phyloP scores from a whole-genome alignment of 768 basidiomycete genomes.

The Rhizopogon vesiculosus region DNA sequence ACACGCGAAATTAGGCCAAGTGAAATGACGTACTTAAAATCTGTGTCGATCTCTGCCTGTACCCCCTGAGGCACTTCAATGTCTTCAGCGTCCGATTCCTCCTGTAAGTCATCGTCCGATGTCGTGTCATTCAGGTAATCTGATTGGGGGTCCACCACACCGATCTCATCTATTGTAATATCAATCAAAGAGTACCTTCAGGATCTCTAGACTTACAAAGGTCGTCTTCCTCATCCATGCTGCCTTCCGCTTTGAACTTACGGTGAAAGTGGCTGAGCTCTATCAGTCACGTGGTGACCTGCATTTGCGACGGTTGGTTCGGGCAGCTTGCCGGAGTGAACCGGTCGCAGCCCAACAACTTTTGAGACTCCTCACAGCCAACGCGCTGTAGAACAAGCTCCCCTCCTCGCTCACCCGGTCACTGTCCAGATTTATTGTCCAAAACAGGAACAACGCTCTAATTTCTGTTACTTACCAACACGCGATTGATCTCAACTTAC shows the following conservation, averaged over 20 bases:
- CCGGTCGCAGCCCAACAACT: too few species aligned
- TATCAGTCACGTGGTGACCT: neutral
- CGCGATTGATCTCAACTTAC: slow-evolving; percentile 1
- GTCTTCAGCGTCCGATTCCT: slow-evolving; percentile 14
- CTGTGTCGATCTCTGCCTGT: slow-evolving; percentile 42
- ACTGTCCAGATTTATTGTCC: too few species aligned
- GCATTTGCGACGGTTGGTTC: neutral
- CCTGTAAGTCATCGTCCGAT: neutral
- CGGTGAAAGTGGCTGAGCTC: neutral
- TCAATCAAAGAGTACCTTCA: slow-evolving; percentile 33
- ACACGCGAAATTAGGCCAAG: neutral
- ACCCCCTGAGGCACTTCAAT: slow-evolving; percentile 32
- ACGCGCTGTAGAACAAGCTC: too few species aligned
- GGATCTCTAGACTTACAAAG: slow-evolving; percentile 31
- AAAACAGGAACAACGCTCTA: too few species aligned
- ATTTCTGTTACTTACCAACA: neutral
- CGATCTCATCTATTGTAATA: slow-evolving; percentile 30
- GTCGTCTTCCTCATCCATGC: slow-evolving; percentile 12
- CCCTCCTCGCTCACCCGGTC: too few species aligned
- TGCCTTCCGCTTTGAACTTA: neutral
- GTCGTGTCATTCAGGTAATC: neutral
- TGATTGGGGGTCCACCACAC: slow-evolving; percentile 37
- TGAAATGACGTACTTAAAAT: slow-evolving; percentile 45
- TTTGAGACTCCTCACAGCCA: too few species aligned
- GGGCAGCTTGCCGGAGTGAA: too few species aligned